These are phyloP conservation scores for Xylaria sp. DNA, from an alignment of 2,329 filamentous ascomycete species.

Conservation along the genomic window DNA sequence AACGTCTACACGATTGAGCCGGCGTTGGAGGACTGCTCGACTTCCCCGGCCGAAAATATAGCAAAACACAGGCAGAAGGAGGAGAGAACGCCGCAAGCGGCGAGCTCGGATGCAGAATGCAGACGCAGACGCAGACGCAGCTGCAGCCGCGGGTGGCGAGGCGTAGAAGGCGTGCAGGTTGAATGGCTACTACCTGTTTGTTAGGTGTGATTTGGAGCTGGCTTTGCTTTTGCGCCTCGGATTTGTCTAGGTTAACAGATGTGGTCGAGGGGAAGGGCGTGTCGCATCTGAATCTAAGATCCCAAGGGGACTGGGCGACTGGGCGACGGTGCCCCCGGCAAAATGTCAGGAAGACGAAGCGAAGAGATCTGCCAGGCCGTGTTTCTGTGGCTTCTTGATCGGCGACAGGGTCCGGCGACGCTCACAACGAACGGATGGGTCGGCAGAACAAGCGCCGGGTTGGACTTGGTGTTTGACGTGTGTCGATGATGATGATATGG, in stretches of 20 bases:
- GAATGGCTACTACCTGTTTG: background rate
- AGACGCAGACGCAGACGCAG: constrained; percentile 16
- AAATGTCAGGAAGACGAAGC: constrained; percentile 10
- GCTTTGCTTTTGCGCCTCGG: background rate
- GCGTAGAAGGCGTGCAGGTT: constrained; percentile 1
- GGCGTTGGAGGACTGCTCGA: constrained; percentile 36
- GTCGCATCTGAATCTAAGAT: constrained; percentile 44
- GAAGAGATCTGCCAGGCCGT: constrained; percentile 32
- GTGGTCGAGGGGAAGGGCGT: constrained; percentile 30
- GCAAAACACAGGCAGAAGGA: constrained; percentile 1
- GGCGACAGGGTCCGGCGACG: constrained; percentile 37
- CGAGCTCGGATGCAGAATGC: constrained; percentile 16
- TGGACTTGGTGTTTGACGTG: constrained; percentile 30
- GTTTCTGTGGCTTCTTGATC: constrained; percentile 43
- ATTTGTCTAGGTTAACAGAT: constrained; percentile 20
- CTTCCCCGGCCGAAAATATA: constrained; percentile 9
- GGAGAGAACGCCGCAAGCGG: constrained; percentile 1
- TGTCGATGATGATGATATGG: constrained; percentile 2
- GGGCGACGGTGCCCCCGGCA: constrained; percentile 21
- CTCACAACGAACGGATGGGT: constrained; percentile 9
- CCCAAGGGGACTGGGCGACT: constrained; percentile 32
- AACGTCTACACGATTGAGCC: constrained; percentile 40
- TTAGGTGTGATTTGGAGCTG: constrained; percentile 9
- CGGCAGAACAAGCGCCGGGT: constrained; percentile 22
- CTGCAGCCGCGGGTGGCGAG: constrained; percentile 17